These are phyloP conservation scores for Aspergillus conjunctus DNA, from an alignment of 495 filamentous ascomycete species.

Conservation along the genomic window DNA sequence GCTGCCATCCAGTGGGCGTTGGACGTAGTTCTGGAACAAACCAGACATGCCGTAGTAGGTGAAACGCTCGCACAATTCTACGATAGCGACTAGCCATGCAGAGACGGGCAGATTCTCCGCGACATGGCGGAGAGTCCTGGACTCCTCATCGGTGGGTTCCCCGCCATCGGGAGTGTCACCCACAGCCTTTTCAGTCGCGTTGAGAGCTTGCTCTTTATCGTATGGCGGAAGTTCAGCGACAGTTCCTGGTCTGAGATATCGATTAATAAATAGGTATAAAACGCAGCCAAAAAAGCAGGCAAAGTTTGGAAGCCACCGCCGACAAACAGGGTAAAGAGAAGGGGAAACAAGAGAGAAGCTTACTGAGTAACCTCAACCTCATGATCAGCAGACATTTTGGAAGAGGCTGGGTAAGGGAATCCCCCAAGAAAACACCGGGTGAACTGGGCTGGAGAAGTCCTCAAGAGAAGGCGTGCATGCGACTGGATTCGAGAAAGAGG, in stretches of 20 bases:
- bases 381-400: constrained; percentile 38
- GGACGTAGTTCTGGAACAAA: constrained; percentile 61
- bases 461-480: constrained; percentile 14
- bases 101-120: constrained; percentile 58
- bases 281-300: too few relatives aligned
- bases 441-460: constrained; percentile 13
- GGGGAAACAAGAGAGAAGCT: constrained; percentile 19
- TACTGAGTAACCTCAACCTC: constrained; percentile 43
- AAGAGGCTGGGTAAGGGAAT: constrained; percentile 19
- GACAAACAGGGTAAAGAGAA: not conserved
- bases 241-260: not conserved
- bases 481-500: not conserved
- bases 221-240: constrained; percentile 21
- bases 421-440: constrained; percentile 8
- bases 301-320: too few relatives aligned
- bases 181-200: constrained; percentile 38
- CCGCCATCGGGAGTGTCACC: constrained; percentile 46
- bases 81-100: constrained; percentile 61
- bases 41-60: constrained; percentile 64
- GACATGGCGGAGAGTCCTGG: constrained; percentile 51
- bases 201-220: constrained; percentile 32
- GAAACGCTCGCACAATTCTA: constrained; percentile 69
- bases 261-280: too few relatives aligned
- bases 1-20: constrained; percentile 49
- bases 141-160: constrained; percentile 59